These are phyloP conservation scores for Mastigamoeba balamuthi DNA, from an alignment of 78 protist species.

Conservation along the genomic window DNA sequence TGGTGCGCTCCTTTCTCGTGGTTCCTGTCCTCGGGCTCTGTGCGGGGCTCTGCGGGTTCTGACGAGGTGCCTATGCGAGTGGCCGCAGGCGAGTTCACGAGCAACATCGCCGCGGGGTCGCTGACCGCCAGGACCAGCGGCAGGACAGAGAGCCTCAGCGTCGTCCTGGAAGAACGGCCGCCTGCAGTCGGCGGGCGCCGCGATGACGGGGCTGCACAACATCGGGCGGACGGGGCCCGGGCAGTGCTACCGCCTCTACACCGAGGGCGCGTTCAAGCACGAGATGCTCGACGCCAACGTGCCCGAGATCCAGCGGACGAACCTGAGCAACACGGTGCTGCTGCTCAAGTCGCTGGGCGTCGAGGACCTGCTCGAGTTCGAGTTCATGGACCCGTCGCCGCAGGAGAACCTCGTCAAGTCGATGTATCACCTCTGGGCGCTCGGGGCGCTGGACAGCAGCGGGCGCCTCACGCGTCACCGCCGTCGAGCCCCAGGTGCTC, in stretches of 20 bases:
- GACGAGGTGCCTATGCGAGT: no score
- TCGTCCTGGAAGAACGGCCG: no score
- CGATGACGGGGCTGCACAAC: no score
- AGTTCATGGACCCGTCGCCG: constrained; percentile 99
- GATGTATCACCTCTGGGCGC: constrained; percentile 69
- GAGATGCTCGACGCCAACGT: constrained; percentile 88
- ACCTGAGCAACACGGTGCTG: constrained; percentile 88
- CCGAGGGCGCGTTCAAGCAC: constrained; percentile 87
- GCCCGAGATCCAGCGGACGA: constrained; percentile 99
- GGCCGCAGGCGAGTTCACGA: no score
- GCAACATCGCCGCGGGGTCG: no score
- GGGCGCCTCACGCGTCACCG: constrained; percentile 88
- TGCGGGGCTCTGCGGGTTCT: no score
- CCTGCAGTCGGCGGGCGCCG: no score
- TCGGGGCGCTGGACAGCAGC: constrained; percentile 95
- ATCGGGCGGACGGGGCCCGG: constrained; percentile 99
- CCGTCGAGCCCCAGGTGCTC: constrained; percentile 94
- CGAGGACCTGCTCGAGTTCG: constrained; percentile 84
- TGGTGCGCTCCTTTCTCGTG: no score
- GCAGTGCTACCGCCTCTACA: constrained; percentile 96
- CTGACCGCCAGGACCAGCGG: no score
- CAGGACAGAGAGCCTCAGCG: no score
- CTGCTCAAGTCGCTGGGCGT: constrained; percentile 71
- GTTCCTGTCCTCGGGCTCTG: no score
- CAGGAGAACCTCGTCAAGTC: constrained; percentile 76